Percentiles rank a stretch among this genome's conserved stretches.
phyloP scores from a whole-genome alignment of 78 protist genomes.

The Dictyostelium brefeldianum region DNA sequence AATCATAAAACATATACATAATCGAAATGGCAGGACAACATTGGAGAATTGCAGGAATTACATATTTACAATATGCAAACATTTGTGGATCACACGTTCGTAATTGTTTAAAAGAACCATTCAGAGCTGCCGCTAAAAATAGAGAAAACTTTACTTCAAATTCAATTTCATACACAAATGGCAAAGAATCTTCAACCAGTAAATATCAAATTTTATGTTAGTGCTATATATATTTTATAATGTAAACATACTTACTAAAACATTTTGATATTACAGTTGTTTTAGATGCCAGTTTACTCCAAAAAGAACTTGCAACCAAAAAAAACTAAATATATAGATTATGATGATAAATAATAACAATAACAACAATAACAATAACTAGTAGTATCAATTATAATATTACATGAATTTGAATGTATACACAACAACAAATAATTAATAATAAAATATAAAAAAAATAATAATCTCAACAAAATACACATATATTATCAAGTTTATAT shows the following conservation, averaged over 20 bases:
- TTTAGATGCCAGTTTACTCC: not conserved
- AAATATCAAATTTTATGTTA: no score
- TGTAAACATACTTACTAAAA: no score
- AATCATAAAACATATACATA: not conserved
- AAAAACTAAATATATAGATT: conserved; percentile 18
- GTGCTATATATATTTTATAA: no score
- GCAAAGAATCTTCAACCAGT: conserved; percentile 68
- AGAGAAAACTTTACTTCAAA: conserved; percentile 59
- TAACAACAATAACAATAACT: not conserved
- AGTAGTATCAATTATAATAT: not conserved
- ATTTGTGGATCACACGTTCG: conserved; percentile 67
- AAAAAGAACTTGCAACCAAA: not conserved
- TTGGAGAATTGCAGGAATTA: conserved; percentile 84
- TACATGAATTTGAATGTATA: conserved; percentile 6
- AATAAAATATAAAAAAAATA: not conserved
- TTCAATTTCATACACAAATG: conserved; percentile 30
- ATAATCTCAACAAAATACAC: not conserved
- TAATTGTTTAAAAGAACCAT: conserved; percentile 73
- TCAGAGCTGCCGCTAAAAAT: conserved; percentile 67
- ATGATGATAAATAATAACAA: not conserved
- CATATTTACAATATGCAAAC: conserved; percentile 68
- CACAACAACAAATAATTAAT: not conserved
- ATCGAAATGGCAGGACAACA: conserved; percentile 80
- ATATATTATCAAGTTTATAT: not conserved
- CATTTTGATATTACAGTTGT: not conserved